phyloP scores from a whole-genome alignment of 106 monocot species.

The Ottelia alismoides region DNA sequence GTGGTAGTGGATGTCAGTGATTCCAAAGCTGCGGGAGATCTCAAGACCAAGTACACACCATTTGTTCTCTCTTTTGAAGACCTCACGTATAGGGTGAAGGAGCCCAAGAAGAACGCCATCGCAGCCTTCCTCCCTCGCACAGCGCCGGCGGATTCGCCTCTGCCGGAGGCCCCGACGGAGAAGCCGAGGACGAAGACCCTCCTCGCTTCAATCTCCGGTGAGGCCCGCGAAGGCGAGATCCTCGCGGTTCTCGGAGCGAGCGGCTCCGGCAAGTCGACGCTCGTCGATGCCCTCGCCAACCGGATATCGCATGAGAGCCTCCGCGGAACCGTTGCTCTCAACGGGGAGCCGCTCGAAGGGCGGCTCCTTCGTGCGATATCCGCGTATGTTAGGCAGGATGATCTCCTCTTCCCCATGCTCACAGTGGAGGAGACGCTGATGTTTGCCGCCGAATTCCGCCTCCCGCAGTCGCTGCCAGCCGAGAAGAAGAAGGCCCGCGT shows the following conservation, averaged over 20 bases:
- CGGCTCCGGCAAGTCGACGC: constrained; percentile 68
- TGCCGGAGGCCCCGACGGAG: constrained; percentile 13
- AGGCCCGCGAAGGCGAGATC: constrained; percentile 73
- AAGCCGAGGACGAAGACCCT: constrained; percentile 24
- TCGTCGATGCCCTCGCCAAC: constrained; percentile 78
- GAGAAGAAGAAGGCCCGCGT: constrained; percentile 35
- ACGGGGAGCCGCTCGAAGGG: no score
- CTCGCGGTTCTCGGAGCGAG: constrained; percentile 72
- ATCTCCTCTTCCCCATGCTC: constrained; percentile 69
- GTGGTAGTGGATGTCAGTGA: no score
- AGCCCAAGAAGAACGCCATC: constrained; percentile 6
- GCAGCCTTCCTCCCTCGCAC: constrained; percentile 1
- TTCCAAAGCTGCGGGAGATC: no score
- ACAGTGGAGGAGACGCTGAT: constrained; percentile 72
- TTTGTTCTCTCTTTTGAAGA: constrained; percentile 49
- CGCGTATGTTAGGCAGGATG: constrained; percentile 78
- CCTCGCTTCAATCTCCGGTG: constrained; percentile 59
- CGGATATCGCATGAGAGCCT: constrained; percentile 46
- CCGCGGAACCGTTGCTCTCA: constrained; percentile 42
- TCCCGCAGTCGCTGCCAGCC: constrained; percentile 40
- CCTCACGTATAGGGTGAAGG: constrained; percentile 52
- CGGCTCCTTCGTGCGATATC: constrained; percentile 44
- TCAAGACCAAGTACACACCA: no score
- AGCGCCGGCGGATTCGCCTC: constrained; percentile 5
- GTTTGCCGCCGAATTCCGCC: constrained; percentile 68